phyloP scores from a whole-genome alignment of 495 filamentous ascomycete genomes.

The Penicillium tannophilum region DNA sequence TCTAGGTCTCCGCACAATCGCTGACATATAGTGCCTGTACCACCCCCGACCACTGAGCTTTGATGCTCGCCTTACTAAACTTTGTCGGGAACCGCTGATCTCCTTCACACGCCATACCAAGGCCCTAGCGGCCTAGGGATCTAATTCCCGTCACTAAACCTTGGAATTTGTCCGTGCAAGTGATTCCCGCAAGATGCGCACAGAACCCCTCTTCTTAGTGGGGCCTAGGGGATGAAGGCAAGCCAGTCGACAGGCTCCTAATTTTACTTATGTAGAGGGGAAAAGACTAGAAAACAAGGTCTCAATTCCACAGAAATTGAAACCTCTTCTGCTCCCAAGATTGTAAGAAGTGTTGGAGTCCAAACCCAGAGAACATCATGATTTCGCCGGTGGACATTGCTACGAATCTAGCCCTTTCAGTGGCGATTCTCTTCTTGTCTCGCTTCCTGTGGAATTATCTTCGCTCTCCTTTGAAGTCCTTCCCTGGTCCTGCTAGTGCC shows the following conservation, averaged over 20 bases:
- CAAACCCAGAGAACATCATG: conserved; percentile 6
- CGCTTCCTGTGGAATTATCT: conserved; percentile 28
- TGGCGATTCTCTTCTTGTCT: conserved; percentile 18
- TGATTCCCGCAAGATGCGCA: not conserved
- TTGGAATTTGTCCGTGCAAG: not conserved
- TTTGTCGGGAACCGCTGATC: not conserved
- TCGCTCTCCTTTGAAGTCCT: conserved; percentile 28
- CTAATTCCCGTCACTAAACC: not conserved
- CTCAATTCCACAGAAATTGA: not conserved
- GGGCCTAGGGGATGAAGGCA: not conserved
- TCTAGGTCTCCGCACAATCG: not conserved
- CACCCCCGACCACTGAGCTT: not conserved
- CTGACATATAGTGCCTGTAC: not conserved
- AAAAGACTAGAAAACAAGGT: not conserved
- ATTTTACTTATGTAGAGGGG: not conserved
- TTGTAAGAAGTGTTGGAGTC: not conserved
- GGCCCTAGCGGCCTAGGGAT: not conserved
- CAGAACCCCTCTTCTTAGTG: conserved; percentile 7
- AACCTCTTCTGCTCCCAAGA: not conserved
- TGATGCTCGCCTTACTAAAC: not conserved
- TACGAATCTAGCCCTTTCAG: conserved; percentile 12
- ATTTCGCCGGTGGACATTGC: conserved; percentile 7
- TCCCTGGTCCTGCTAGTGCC: conserved; percentile 27
- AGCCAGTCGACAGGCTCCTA: not conserved
- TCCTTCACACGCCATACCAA: not conserved